These are phyloP conservation scores for Pseudopyrenochaeta lycopersici DNA, from an alignment of 2,329 filamentous ascomycete genomes.

Conservation along the genomic window DNA sequence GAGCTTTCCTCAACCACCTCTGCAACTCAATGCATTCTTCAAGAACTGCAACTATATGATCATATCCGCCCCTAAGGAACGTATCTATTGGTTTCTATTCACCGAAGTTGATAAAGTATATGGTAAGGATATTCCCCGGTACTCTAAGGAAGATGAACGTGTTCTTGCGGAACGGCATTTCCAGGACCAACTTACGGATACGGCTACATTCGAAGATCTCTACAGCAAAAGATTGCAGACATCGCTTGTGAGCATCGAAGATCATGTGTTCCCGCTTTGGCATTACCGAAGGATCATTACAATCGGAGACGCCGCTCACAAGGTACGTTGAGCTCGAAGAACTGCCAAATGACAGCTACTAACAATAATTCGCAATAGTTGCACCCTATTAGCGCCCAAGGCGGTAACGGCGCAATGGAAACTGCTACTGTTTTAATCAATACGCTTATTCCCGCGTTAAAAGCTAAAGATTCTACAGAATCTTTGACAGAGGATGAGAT, in stretches of 20 bases:
- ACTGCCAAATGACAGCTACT: neutral
- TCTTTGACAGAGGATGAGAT: neutral
- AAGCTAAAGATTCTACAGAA: neutral
- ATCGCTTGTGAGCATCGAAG: conserved; percentile 37
- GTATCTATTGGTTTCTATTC: conserved; percentile 38
- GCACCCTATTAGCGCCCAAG: conserved; percentile 40
- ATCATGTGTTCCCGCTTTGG: conserved; percentile 50
- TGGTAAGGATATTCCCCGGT: conserved; percentile 30
- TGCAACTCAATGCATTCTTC: neutral
- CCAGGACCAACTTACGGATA: too few species aligned
- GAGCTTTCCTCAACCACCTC: too few species aligned
- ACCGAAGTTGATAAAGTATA: conserved; percentile 24
- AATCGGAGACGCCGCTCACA: conserved; percentile 44
- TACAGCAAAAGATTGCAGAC: conserved; percentile 22
- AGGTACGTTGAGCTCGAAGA: conserved; percentile 32
- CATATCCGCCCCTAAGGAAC: conserved; percentile 14
- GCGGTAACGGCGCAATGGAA: conserved; percentile 53
- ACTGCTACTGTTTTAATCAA: conserved; percentile 48
- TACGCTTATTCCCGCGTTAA: neutral
- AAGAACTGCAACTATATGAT: conserved; percentile 7
- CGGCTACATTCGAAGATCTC: conserved; percentile 19
- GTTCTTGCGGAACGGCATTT: conserved; percentile 21
- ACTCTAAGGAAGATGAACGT: conserved; percentile 43
- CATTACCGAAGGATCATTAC: conserved; percentile 46
- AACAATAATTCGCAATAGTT: neutral